Evolutionary conservation across 2,329 filamentous ascomycete genomes (phyloP).

Genomic region (Fusarium sacchari): DNA sequence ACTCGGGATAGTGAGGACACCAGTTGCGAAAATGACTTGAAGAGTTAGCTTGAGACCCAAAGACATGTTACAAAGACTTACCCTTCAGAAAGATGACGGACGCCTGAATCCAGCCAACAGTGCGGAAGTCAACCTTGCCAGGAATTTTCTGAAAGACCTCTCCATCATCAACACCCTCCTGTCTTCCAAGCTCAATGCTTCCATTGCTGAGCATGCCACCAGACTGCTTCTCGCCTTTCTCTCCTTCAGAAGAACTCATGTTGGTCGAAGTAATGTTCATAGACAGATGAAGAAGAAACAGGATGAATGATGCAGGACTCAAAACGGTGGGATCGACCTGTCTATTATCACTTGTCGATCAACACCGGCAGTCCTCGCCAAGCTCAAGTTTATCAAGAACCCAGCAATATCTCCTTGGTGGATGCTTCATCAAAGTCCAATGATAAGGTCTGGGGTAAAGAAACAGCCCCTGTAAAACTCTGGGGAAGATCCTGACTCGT

Average conservation of each 20-base stretch:
- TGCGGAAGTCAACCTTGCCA: slow-evolving; percentile 58
- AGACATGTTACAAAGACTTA: slow-evolving; percentile 8
- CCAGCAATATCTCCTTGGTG: background rate
- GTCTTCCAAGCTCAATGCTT: slow-evolving; percentile 35
- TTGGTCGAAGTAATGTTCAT: slow-evolving; percentile 1
- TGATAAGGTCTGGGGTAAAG: slow-evolving; percentile 24
- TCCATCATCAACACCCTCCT: slow-evolving; percentile 42
- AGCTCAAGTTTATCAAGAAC: slow-evolving; percentile 9
- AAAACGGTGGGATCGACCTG: background rate
- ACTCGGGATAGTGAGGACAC: slow-evolving; percentile 55
- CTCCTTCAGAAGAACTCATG: slow-evolving; percentile 16
- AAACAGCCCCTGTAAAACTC: slow-evolving; percentile 7
- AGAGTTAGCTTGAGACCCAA: background rate
- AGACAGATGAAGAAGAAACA: background rate
- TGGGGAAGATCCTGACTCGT: slow-evolving; percentile 18
- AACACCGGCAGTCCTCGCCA: background rate
- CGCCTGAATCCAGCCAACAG: slow-evolving; percentile 59
- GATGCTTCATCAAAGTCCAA: background rate
- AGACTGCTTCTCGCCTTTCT: slow-evolving; percentile 21
- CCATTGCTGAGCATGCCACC: slow-evolving; percentile 7
- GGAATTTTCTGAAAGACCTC: slow-evolving; percentile 58
- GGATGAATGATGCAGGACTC: background rate
- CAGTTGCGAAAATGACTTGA: slow-evolving; percentile 55
- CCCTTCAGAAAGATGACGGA: slow-evolving; percentile 59
- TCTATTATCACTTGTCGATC: slow-evolving; percentile 17